phyloP scores from a whole-genome alignment of 495 filamentous ascomycete genomes.

The Xylaria castorea region DNA sequence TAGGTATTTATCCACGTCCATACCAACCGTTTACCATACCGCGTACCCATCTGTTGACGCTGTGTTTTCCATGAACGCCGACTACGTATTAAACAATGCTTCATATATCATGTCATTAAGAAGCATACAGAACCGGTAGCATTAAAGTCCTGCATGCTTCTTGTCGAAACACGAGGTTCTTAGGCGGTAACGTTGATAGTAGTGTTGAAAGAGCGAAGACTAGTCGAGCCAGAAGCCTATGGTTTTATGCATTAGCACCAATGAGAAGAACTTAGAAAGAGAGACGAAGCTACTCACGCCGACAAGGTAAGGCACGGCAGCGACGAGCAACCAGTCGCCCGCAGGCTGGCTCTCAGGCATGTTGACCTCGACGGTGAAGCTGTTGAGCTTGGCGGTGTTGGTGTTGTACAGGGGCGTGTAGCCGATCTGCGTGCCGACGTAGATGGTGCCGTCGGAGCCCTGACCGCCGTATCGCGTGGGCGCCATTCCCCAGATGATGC shows the following conservation, averaged over 20 bases:
- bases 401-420: constrained; percentile 37
- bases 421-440: constrained; percentile 34
- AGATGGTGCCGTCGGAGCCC: constrained; percentile 31
- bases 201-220: constrained; percentile 31
- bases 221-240: constrained; percentile 34
- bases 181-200: constrained; percentile 32
- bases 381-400: constrained; percentile 33
- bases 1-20: neutral
- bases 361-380: constrained; percentile 46
- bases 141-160: neutral
- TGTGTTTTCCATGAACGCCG: constrained; percentile 12
- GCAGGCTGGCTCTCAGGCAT: constrained; percentile 52
- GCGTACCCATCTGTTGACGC: neutral
- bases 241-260: constrained; percentile 10
- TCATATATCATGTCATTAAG: neutral
- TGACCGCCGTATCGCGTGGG: constrained; percentile 26
- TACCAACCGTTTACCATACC: constrained; percentile 2
- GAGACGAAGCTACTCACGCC: constrained; percentile 31
- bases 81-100: neutral
- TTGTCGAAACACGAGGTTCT: neutral
- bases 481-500: constrained; percentile 39
- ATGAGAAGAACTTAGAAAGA: neutral
- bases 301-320: constrained; percentile 44
- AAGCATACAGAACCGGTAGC: neutral
- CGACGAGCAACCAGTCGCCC: constrained; percentile 59